Evolutionary conservation across 441 rosid genomes (phyloP), one percentile per base, ranked within the genome.

Genomic region (Pelargonium australe): DNA sequence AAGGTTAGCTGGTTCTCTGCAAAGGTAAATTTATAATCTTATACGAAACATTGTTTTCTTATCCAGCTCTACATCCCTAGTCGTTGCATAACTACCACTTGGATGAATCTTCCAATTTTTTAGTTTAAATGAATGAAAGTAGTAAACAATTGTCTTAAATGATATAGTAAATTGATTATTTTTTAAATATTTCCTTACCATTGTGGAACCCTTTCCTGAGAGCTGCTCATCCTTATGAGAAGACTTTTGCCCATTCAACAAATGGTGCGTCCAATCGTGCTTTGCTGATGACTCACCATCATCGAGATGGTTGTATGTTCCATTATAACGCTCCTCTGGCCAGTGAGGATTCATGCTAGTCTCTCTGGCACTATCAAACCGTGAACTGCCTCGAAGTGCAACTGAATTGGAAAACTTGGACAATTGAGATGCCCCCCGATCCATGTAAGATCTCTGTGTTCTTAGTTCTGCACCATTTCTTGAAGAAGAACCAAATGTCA

Each of bases 381-480:
- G 82, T n/a, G 96, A 82, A 57, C 78, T 70, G 64, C 87, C 90
- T 82, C 95, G 83, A 40, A 72, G 75, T n/a, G 88, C 92, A 73
- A 89, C 82, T 2, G 95, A 89, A 78, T 84, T 89, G 62, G 97
- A 85, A 79, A 83, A 89, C 83, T 87, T 83, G 67, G 92, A 85
- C 68, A 87, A 69, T 2, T 81, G 79, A 5, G 83, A 63, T 60
- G 82, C 82, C 17, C 82, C 83, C 0, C 72, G 82, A 44, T 81
- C 79, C 11, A 71, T 70, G 65, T 64, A 79, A 19, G 92, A 80
- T 64, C 89, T 76, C 68, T 85, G 87, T 51, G 74, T 76, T 76
- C 67, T 84, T 66, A 80, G 57, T 64, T 80, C 80, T 67, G 23
- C 76, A 43, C 73, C 62, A 37, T 73, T 82, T 70, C 74, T 74